Evolutionary conservation across 495 filamentous ascomycete genomes (phyloP), one percentile per base, ranked within the genome.

Genomic region (Acidiella bohemica): DNA sequence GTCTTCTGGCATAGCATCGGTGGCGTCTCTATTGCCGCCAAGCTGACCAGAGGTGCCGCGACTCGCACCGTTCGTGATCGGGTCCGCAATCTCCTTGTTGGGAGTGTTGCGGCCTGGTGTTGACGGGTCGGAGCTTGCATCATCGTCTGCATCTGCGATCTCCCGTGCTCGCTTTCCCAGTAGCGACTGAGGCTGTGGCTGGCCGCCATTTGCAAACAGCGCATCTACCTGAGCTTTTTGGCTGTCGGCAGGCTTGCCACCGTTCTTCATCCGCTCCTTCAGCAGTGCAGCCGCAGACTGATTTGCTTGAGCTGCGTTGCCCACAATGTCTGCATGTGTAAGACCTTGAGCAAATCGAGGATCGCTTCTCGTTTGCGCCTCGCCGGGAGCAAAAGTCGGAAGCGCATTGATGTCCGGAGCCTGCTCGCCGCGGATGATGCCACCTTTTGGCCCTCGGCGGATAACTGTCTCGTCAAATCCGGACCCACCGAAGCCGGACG

Each of bases 201-300:
- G 18, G 8, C 4, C 19, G 3, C 20, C 22, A 18, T 35, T 23
- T 5, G 45, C 45, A 17, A 45, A 45, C 2, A 50, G 36, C n/a
- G 42, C 34, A 17, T 50, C 47, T 7, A 50, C 11, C 20, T 41
- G 41, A 11, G 41, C 47, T 16, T 50, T 50, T 31, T 45, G 41
- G 13, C 19, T 41, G 17, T 45, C 42, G 20, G 36, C 41, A 1
- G 36, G 40, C 34, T 56, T 48, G 42, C 46, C 64, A 46, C 73
- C 68, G 18, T 57, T 57, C 47, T 82, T 70, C 30, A 94, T 67
- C 51, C 82, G 78, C 48, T 73, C 80, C 65, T 92, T 95, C 39
- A 99, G 63, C 21, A 79, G 78, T 32, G 84, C 84, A 20, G 90
- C 90, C 30, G 90, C 90, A 56, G 84, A 93, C 64, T 90, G 92